A percentile compares a stretch with the other conserved stretches of the same genome.
Conservation (phyloP, 2,329 filamentous ascomycete species). For the Phaeomoniella chlamydospora region DNA sequence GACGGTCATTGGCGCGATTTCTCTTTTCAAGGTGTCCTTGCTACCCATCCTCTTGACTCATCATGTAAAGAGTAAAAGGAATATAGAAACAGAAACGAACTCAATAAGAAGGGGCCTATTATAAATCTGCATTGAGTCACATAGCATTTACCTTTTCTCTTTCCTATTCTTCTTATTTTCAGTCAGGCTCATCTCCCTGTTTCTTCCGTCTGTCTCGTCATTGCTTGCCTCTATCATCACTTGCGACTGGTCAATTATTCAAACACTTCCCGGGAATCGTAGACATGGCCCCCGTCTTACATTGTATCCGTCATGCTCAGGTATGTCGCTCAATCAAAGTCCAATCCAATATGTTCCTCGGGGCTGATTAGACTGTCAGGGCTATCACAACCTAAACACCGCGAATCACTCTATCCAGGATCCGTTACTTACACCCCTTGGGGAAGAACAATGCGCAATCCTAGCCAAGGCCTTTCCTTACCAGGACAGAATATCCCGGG, state of each 20-base stretch:
- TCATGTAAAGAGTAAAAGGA: no score
- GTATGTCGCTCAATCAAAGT: conserved; percentile 13
- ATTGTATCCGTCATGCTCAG: conserved; percentile 31
- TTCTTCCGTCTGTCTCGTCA: not conserved
- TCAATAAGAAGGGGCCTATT: no score
- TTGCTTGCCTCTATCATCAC: not conserved
- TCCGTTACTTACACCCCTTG: conserved; percentile 62
- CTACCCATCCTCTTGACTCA: no score
- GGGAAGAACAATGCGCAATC: conserved; percentile 55
- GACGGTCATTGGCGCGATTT: no score
- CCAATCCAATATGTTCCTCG: conserved; percentile 2
- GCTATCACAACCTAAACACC: conserved; percentile 62
- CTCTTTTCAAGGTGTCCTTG: no score
- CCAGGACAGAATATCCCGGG: conserved; percentile 43
- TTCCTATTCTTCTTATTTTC: not conserved
- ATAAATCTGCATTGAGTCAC: not conserved
- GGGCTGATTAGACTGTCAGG: conserved; percentile 28
- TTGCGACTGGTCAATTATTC: not conserved
- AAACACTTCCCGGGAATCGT: not conserved
- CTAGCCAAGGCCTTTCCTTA: conserved; percentile 47
- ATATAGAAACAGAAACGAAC: no score
- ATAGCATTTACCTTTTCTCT: not conserved
- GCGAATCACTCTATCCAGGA: conserved; percentile 64
- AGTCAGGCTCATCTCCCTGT: not conserved
- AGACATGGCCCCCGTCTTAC: conserved; percentile 23